These are phyloP conservation scores for Kuraishia hungarica DNA, from an alignment of 805 yeast genomes.

Conservation along the genomic window DNA sequence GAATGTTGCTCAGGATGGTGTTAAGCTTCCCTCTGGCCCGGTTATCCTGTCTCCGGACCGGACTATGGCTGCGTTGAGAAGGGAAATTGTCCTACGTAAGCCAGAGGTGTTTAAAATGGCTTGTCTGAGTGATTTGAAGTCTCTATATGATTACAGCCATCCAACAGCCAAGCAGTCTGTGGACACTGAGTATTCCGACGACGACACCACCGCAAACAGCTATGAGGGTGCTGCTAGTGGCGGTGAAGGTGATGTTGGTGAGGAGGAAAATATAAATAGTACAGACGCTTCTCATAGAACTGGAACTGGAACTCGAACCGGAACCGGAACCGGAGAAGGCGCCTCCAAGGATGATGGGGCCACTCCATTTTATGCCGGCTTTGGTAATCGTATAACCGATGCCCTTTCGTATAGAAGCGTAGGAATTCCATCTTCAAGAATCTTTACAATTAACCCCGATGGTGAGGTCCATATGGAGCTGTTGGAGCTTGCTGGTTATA, in stretches of 20 bases:
- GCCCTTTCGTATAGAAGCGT: conserved; percentile 92
- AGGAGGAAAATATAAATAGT: too few relatives aligned
- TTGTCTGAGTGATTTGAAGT: conserved; percentile 77
- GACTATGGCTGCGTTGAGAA: conserved; percentile 86
- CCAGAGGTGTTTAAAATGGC: conserved; percentile 99
- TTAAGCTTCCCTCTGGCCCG: conserved; percentile 77
- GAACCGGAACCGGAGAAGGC: too few relatives aligned
- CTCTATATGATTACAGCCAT: conserved; percentile 41
- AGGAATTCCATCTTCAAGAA: conserved; percentile 87
- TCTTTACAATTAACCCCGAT: conserved; percentile 91
- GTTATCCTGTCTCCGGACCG: conserved; percentile 93
- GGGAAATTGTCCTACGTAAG: conserved; percentile 89
- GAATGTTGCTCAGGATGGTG: conserved; percentile 71
- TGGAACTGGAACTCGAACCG: too few relatives aligned
- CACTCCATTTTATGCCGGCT: conserved; percentile 94
- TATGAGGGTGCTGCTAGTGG: conserved; percentile 1
- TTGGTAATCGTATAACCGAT: conserved; percentile 94
- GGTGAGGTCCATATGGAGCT: conserved; percentile 98
- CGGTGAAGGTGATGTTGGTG: conserved; percentile 8
- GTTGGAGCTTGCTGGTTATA: conserved; percentile 87
- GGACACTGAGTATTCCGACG: conserved; percentile 1
- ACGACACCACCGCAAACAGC: background rate
- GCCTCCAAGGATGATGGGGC: conserved; percentile 30
- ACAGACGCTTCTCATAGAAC: too few relatives aligned
- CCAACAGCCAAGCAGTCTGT: conserved; percentile 1